Conservation (phyloP, 1,139 yeast species). For the Schwanniomyces etchellsii region DNA sequence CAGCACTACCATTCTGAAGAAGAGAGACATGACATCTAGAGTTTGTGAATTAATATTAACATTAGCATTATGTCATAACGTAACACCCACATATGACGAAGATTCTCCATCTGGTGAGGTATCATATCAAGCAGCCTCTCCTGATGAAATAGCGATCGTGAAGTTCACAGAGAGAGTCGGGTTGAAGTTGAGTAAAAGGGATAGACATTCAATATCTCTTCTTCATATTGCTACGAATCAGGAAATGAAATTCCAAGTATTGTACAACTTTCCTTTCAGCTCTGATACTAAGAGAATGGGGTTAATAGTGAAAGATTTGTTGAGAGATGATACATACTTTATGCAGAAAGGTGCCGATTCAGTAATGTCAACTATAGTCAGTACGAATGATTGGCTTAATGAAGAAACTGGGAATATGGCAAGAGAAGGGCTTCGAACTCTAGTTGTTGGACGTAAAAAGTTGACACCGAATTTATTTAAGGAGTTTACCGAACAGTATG, state of each 20-base stretch:
- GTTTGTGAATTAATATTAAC: slow-evolving; percentile 80
- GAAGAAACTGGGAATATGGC: slow-evolving; percentile 99
- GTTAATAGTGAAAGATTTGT: slow-evolving; percentile 61
- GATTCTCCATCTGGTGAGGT: slow-evolving; percentile 18
- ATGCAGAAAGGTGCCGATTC: slow-evolving; percentile 95
- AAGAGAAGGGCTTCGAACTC: slow-evolving; percentile 91
- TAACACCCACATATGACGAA: slow-evolving; percentile 45
- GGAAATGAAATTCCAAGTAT: slow-evolving; percentile 55
- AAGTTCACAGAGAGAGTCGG: slow-evolving; percentile 88
- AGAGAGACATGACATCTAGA: slow-evolving; percentile 59
- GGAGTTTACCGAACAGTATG: slow-evolving; percentile 59
- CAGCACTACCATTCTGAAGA: slow-evolving; percentile 19
- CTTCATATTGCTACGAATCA: slow-evolving; percentile 58
- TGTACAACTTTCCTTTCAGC: slow-evolving; percentile 87
- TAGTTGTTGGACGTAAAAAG: slow-evolving; percentile 83
- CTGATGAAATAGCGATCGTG: slow-evolving; percentile 97
- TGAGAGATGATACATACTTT: slow-evolving; percentile 72
- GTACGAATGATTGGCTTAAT: slow-evolving; percentile 89
- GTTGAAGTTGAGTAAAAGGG: slow-evolving; percentile 70
- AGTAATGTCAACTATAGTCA: slow-evolving; percentile 84
- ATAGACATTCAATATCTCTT: slow-evolving; percentile 67
- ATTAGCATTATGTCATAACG: slow-evolving; percentile 90
- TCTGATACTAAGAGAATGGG: slow-evolving; percentile 98
- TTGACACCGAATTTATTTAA: slow-evolving; percentile 50
- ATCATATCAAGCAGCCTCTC: slow-evolving; percentile 95